Conservation (phyloP, 306 rosid species). For the Medicago arabica region DNA sequence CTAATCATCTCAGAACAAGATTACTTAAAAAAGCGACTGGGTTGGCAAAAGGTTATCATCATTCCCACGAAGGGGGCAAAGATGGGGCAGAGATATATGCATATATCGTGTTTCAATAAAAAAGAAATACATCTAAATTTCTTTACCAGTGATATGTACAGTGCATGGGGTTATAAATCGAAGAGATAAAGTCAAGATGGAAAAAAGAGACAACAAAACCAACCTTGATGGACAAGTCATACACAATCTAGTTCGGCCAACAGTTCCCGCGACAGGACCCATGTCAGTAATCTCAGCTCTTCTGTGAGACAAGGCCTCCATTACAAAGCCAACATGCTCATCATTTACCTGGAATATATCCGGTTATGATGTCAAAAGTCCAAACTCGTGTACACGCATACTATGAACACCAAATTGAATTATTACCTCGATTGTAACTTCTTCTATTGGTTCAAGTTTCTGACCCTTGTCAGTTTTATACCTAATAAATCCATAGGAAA, state of each 20-base stretch:
- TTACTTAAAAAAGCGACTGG: slow-evolving; percentile 29
- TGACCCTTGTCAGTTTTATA: slow-evolving; percentile 76
- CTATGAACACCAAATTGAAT: slow-evolving; percentile 21
- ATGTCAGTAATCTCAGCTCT: slow-evolving; percentile 89
- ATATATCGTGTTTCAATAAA: slow-evolving; percentile 2
- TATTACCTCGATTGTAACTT: slow-evolving; percentile 91
- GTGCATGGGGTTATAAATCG: not conserved
- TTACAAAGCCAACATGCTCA: slow-evolving; percentile 92
- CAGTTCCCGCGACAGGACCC: slow-evolving; percentile 93
- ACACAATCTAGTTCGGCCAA: slow-evolving; percentile 84
- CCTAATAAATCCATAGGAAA: slow-evolving; percentile 62
- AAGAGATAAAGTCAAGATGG: slow-evolving; percentile 29
- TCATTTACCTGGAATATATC: slow-evolving; percentile 74
- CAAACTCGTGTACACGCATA: slow-evolving; percentile 33
- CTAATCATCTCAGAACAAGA: not conserved
- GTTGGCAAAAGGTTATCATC: slow-evolving; percentile 35
- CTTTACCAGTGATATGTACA: no score
- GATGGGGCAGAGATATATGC: slow-evolving; percentile 7
- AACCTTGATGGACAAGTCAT: slow-evolving; percentile 97
- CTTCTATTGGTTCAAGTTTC: slow-evolving; percentile 96
- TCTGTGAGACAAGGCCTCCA: slow-evolving; percentile 97
- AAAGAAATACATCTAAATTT: not conserved
- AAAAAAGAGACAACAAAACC: slow-evolving; percentile 28
- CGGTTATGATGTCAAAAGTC: slow-evolving; percentile 23
- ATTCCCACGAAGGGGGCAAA: not conserved